Evolutionary conservation across 2,329 filamentous ascomycete species (phyloP).

Genomic region (Didymosphaeria variabile): DNA sequence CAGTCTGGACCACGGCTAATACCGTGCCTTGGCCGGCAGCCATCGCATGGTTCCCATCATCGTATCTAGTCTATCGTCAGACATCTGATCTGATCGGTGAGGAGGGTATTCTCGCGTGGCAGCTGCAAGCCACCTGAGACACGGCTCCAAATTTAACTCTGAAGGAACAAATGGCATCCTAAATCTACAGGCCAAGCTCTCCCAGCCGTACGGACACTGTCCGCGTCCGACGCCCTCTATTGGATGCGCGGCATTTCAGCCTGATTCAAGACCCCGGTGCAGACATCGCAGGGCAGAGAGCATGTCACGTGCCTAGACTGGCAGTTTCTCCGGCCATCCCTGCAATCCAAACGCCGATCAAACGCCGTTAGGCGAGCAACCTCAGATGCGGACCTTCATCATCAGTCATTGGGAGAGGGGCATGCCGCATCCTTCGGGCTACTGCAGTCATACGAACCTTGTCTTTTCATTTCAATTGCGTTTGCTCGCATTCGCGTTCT

Average conservation of each 20-base stretch:
- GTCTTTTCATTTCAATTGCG: background rate
- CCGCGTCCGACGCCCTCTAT: no score
- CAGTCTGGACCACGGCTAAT: background rate
- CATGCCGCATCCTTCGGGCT: conserved; percentile 10
- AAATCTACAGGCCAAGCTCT: background rate
- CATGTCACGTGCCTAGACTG: conserved; percentile 3
- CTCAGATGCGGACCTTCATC: conserved; percentile 3
- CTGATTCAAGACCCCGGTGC: background rate
- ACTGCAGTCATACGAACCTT: background rate
- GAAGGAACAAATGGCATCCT: background rate
- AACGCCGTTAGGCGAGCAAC: conserved; percentile 15
- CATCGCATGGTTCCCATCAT: background rate
- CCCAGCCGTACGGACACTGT: background rate
- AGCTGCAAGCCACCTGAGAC: conserved; percentile 8
- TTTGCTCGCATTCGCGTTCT: conserved; percentile 8
- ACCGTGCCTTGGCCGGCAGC: no score
- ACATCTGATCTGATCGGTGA: background rate
- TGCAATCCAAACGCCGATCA: background rate
- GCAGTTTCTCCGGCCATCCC: background rate
- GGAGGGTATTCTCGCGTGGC: conserved; percentile 7
- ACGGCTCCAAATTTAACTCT: background rate
- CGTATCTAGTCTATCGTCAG: background rate
- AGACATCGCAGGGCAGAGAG: background rate
- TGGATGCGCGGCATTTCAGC: no score
- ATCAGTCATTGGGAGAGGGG: background rate